These are phyloP conservation scores for Saccharomyces eubayanus DNA, from an alignment of 805 yeast species.

Conservation along the genomic window DNA sequence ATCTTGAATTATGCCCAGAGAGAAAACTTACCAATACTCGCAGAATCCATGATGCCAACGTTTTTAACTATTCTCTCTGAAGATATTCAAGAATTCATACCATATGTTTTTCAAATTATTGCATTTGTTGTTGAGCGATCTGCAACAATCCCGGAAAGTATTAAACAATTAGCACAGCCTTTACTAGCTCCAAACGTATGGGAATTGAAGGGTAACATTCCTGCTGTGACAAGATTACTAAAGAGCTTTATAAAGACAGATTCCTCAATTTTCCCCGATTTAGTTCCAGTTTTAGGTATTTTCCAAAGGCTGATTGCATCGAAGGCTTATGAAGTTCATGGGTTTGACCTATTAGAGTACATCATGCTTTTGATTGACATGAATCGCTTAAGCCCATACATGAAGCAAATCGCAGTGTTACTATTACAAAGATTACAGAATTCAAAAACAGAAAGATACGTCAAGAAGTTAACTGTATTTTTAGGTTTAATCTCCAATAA, in stretches of 20 bases:
- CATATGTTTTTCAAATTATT: slow-evolving; percentile 86
- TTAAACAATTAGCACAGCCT: slow-evolving; percentile 65
- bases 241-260: slow-evolving; percentile 50
- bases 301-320: slow-evolving; percentile 89
- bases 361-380: slow-evolving; percentile 54
- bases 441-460: slow-evolving; percentile 74
- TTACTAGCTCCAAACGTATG: slow-evolving; percentile 83
- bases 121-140: slow-evolving; percentile 60
- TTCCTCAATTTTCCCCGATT: slow-evolving; percentile 31
- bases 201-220: slow-evolving; percentile 90
- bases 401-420: slow-evolving; percentile 67
- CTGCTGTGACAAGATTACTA: slow-evolving; percentile 79
- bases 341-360: slow-evolving; percentile 74
- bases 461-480: slow-evolving; percentile 61
- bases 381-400: slow-evolving; percentile 40
- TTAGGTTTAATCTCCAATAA: slow-evolving; percentile 44
- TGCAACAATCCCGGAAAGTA: slow-evolving; percentile 52
- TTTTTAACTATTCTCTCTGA: slow-evolving; percentile 59
- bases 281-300: slow-evolving; percentile 87
- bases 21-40: slow-evolving; percentile 25
- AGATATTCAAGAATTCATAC: slow-evolving; percentile 90
- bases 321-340: slow-evolving; percentile 67
- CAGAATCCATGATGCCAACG: slow-evolving; percentile 52
- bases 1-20: slow-evolving; percentile 47
- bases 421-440: slow-evolving; percentile 73